Evolutionary conservation across 495 filamentous ascomycete genomes (phyloP), one percentile per base, ranked within the genome.

Genomic region (Daldinia loculata): DNA sequence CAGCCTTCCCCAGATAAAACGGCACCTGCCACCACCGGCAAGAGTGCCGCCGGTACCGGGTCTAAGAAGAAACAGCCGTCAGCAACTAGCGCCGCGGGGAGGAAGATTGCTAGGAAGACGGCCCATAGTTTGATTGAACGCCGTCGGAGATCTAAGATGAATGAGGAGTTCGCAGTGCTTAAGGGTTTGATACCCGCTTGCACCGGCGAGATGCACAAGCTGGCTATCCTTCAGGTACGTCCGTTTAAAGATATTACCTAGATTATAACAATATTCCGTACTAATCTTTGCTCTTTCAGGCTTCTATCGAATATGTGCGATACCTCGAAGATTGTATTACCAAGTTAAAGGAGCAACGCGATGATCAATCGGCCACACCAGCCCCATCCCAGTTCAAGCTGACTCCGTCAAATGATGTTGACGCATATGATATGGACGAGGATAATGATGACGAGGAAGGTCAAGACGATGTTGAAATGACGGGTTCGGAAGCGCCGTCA

Each of bases 171-270:
- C 82, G 90, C 88, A 1, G 91, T 95, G 15, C 82, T 99, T 65
- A 98, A 98, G 82, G 88, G 91, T 76, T 92, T 99, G 91, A 97
- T 99, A 70, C 96, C 96, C 1, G 96, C 95, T 1, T 98, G 95
- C 75, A 82, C 81, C 7, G 93, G 93, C 19, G 94, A 97, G 75
- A 99, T 99, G 95, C 95, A 99, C 80, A 99, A 99, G 83, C 85
- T 99, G 55, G 94, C 93, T 2, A 98, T 99, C 68, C 83, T 99
- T 53, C 93, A 97, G 89, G 95, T 95, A 80, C 62, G 84, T 51
- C 12, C 2, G 3, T 32, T 27, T 38, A 63, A 22, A 22, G 11
- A n/a, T 19, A 36, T 29, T 41, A 29, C 27, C 27, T 29, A 19
- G 6, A 3, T 30, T 15, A 22, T 43, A 53, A 32, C 43, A 11